Percentiles rank a stretch among this genome's conserved stretches.
Evolutionary conservation across 2,329 filamentous ascomycete species (phyloP).

Genomic region (Scopulariopsis brevicaulis): DNA sequence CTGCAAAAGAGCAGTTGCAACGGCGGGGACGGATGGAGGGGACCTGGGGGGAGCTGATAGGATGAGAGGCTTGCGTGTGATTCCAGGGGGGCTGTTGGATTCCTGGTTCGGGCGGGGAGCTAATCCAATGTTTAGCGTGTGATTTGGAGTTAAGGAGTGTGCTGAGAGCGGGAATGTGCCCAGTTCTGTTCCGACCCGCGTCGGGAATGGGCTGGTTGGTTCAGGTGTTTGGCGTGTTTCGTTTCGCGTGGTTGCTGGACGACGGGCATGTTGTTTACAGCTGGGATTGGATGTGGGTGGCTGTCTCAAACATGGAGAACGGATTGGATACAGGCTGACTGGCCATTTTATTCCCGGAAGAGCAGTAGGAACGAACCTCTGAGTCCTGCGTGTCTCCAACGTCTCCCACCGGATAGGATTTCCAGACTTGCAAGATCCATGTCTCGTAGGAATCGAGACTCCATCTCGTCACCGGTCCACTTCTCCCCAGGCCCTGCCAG

Average conservation of each 20-base stretch:
- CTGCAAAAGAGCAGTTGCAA: not conserved
- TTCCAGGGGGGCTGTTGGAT: not conserved
- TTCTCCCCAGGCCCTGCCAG: not conserved
- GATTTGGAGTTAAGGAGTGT: not conserved
- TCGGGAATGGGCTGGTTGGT: not conserved
- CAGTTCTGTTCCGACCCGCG: not conserved
- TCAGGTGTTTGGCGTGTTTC: not conserved
- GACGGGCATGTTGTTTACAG: not conserved
- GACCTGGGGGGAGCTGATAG: not conserved
- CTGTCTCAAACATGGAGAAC: too few relatives aligned
- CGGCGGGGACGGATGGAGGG: not conserved
- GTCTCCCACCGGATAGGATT: too few relatives aligned
- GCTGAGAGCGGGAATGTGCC: not conserved
- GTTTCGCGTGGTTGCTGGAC: not conserved
- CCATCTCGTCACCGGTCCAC: not conserved
- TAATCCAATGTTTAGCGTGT: not conserved
- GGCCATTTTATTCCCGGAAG: too few relatives aligned
- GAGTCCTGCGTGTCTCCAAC: too few relatives aligned
- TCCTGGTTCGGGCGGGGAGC: not conserved
- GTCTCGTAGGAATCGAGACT: too few relatives aligned
- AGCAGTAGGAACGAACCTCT: too few relatives aligned
- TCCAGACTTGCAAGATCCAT: too few relatives aligned
- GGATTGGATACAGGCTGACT: too few relatives aligned
- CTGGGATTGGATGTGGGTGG: too few relatives aligned
- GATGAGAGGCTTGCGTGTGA: not conserved